phyloP scores from a whole-genome alignment of 2,329 filamentous ascomycete genomes.

The Aspergillus felis region DNA sequence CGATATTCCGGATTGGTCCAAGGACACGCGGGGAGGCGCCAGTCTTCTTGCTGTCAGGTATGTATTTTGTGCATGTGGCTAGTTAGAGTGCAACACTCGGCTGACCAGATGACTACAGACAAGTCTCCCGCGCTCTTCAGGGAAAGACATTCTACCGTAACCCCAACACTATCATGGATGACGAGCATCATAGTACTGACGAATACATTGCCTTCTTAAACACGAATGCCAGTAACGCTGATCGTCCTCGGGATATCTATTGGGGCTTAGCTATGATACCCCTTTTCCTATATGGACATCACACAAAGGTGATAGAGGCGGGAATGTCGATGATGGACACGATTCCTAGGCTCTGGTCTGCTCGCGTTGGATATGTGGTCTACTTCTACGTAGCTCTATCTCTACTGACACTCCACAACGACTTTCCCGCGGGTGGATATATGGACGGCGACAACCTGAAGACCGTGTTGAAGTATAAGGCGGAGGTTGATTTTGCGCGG shows the following conservation, averaged over 20 bases:
- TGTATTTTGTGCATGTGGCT: conserved; percentile 5
- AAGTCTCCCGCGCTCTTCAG: conserved; percentile 56
- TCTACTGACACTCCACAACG: conserved; percentile 41
- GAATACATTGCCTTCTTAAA: conserved; percentile 49
- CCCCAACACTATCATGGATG: conserved; percentile 49
- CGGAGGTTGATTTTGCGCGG: conserved; percentile 51
- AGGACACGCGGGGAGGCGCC: conserved; percentile 57
- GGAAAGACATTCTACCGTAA: conserved; percentile 55
- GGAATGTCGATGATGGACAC: conserved; percentile 39
- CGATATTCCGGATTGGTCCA: conserved; percentile 55
- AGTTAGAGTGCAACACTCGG: not conserved
- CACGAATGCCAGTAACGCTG: conserved; percentile 45
- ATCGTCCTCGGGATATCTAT: conserved; percentile 55
- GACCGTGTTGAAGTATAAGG: conserved; percentile 48
- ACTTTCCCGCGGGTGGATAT: conserved; percentile 41
- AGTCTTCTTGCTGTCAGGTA: conserved; percentile 50
- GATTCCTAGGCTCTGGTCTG: conserved; percentile 45
- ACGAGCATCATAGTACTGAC: conserved; percentile 50
- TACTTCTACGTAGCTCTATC: conserved; percentile 46
- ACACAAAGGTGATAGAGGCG: conserved; percentile 42
- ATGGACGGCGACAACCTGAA: conserved; percentile 44
- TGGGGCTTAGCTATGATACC: conserved; percentile 46
- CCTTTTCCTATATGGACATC: conserved; percentile 46
- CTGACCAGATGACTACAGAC: conserved; percentile 28
- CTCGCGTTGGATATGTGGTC: conserved; percentile 40